phyloP scores from a whole-genome alignment of 805 yeast species.

The Soucietia sequanensis region DNA sequence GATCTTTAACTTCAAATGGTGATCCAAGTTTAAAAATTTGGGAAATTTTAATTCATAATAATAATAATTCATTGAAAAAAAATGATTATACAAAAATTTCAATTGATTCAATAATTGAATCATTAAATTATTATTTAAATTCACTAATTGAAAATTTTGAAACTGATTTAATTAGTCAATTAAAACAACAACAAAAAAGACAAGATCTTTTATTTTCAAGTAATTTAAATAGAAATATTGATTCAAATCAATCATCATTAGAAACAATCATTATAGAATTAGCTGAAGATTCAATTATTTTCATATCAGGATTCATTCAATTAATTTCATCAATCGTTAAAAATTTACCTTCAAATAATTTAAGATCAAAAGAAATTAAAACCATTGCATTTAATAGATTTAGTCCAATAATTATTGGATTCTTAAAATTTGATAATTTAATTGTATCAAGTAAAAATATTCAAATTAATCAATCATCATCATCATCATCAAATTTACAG shows the following conservation, averaged over 20 bases:
- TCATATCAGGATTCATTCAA: slow-evolving; percentile 71
- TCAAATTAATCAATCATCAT: slow-evolving; percentile 1
- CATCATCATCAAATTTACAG: slow-evolving; percentile 1
- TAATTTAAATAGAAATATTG: slow-evolving; percentile 7
- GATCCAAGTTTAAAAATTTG: slow-evolving; percentile 41
- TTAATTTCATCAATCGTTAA: slow-evolving; percentile 45
- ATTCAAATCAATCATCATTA: slow-evolving; percentile 23
- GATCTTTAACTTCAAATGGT: slow-evolving; percentile 67
- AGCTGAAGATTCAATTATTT: slow-evolving; percentile 76
- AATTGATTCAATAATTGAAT: slow-evolving; percentile 53
- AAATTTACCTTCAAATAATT: slow-evolving; percentile 22
- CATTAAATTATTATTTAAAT: slow-evolving; percentile 53
- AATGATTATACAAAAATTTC: slow-evolving; percentile 48
- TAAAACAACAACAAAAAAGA: slow-evolving; percentile 30
- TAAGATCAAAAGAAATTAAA: slow-evolving; percentile 24
- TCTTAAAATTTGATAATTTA: slow-evolving; percentile 40
- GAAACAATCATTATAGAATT: slow-evolving; percentile 49
- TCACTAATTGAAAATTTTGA: slow-evolving; percentile 42
- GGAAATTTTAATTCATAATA: slow-evolving; percentile 36
- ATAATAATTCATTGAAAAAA: slow-evolving; percentile 24
- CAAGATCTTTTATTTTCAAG: slow-evolving; percentile 30
- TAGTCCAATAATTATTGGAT: slow-evolving; percentile 31
- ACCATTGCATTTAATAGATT: slow-evolving; percentile 30
- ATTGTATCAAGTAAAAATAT: slow-evolving; percentile 16
- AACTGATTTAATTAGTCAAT: slow-evolving; percentile 27